Evolutionary conservation across 768 basidiomycete genomes (phyloP).

Genomic region (Crassisporium funariophilum): DNA sequence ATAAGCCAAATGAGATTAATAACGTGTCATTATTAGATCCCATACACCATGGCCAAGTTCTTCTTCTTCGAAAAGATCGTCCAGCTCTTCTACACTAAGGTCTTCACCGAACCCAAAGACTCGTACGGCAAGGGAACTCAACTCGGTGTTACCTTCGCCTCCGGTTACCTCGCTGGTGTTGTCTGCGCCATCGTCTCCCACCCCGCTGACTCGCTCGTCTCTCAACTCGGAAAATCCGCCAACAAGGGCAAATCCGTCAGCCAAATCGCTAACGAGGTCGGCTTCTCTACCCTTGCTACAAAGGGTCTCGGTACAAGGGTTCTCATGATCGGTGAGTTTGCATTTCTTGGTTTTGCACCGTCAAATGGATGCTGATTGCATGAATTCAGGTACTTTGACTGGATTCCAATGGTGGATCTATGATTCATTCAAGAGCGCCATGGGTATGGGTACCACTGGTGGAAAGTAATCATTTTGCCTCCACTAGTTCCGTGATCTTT

Average conservation of each 20-base stretch:
- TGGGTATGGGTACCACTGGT: slow-evolving; percentile 88
- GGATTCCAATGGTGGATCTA: slow-evolving; percentile 97
- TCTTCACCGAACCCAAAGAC: slow-evolving; percentile 79
- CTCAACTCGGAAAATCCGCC: slow-evolving; percentile 86
- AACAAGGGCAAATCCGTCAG: slow-evolving; percentile 84
- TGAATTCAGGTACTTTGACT: slow-evolving; percentile 44
- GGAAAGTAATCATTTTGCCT: slow-evolving; percentile 63
- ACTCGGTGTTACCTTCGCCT: slow-evolving; percentile 86
- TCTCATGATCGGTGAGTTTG: slow-evolving; percentile 71
- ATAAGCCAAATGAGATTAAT: slow-evolving; percentile 1
- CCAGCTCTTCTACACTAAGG: slow-evolving; percentile 84
- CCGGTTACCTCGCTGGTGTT: slow-evolving; percentile 94
- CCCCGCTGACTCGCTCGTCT: slow-evolving; percentile 92
- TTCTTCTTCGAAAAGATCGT: slow-evolving; percentile 93
- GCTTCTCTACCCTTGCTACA: slow-evolving; percentile 63
- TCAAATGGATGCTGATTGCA: neutral
- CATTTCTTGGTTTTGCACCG: slow-evolving; percentile 18
- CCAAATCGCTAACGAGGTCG: slow-evolving; percentile 71
- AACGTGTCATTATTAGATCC: slow-evolving; percentile 56
- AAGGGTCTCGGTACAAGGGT: slow-evolving; percentile 89
- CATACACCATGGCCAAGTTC: slow-evolving; percentile 99
- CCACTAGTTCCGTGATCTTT: slow-evolving; percentile 6
- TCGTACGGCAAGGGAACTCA: slow-evolving; percentile 81
- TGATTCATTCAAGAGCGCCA: slow-evolving; percentile 79
- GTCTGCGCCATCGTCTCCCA: slow-evolving; percentile 96